A percentile compares a stretch with the other conserved stretches of the same genome.
phyloP scores from a whole-genome alignment of 2,329 filamentous ascomycete genomes.

The Tricladium varicosporioides region DNA sequence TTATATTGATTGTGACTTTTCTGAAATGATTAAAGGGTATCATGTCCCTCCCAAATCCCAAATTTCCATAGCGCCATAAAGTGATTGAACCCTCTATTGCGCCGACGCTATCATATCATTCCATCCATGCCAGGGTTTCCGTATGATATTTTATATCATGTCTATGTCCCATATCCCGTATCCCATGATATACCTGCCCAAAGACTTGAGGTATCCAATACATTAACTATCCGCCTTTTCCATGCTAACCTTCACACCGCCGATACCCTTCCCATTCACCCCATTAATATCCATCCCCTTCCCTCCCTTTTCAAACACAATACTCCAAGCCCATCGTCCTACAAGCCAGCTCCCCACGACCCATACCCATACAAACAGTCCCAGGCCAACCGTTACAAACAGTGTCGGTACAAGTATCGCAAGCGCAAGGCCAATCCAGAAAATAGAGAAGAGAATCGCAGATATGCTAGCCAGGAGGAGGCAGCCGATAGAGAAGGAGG shows the following conservation, averaged over 20 bases:
- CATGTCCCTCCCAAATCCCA: too few species aligned
- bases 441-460: conserved; percentile 63
- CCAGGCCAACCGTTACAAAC: conserved; percentile 61
- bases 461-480: conserved; percentile 60
- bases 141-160: too few species aligned
- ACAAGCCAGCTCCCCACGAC: conserved; percentile 52
- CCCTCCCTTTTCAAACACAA: neutral
- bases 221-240: neutral
- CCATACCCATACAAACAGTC: conserved; percentile 66
- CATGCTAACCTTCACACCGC: neutral
- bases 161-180: neutral
- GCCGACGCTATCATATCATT: too few species aligned
- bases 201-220: neutral
- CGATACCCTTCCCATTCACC: neutral
- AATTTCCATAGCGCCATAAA: too few species aligned
- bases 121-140: too few species aligned
- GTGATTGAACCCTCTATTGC: too few species aligned
- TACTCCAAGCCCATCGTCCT: neutral
- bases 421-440: conserved; percentile 65
- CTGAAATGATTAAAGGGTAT: too few species aligned
- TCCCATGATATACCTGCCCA: neutral
- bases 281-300: neutral
- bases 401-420: conserved; percentile 67
- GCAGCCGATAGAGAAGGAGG: conserved; percentile 61
- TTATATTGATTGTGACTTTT: too few species aligned